A percentile compares a stretch with the other conserved stretches of the same genome.
Evolutionary conservation across 805 yeast species (phyloP).

Genomic region (Teunomyces kruisii): DNA sequence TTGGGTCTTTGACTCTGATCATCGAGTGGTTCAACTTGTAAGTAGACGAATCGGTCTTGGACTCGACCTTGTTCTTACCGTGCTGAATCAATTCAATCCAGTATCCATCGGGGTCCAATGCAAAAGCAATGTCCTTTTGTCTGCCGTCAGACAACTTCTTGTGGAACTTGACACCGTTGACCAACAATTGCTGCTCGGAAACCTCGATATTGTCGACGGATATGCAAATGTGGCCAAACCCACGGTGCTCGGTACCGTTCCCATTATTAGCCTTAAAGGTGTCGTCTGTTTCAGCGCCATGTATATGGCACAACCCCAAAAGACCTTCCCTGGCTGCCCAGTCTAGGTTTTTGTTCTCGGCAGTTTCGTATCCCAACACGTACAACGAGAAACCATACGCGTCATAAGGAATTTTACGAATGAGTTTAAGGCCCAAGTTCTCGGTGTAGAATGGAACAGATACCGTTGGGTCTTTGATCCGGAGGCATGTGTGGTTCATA

Average conservation of each 20-base stretch:
- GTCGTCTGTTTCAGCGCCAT: constrained; percentile 64
- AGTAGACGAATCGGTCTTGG: constrained; percentile 35
- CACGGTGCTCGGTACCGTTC: constrained; percentile 78
- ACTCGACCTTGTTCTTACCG: constrained; percentile 41
- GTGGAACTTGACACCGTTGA: constrained; percentile 69
- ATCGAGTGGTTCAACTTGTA: constrained; percentile 81
- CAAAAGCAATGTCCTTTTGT: constrained; percentile 91
- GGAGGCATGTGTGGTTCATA: constrained; percentile 71
- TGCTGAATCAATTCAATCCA: constrained; percentile 89
- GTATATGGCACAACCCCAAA: constrained; percentile 78
- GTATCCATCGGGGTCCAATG: constrained; percentile 92
- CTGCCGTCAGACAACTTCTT: constrained; percentile 88
- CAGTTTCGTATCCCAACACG: constrained; percentile 50
- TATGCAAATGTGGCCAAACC: constrained; percentile 92
- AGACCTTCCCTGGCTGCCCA: constrained; percentile 62
- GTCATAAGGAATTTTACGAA: constrained; percentile 54
- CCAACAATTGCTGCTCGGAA: constrained; percentile 58
- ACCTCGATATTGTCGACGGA: constrained; percentile 76
- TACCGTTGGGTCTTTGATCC: constrained; percentile 77
- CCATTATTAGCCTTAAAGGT: constrained; percentile 71
- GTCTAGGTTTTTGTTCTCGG: constrained; percentile 32
- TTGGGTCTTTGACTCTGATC: constrained; percentile 89
- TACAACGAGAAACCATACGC: constrained; percentile 66
- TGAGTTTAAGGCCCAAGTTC: constrained; percentile 69
- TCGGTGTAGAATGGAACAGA: constrained; percentile 72